A percentile compares a stretch with the other conserved stretches of the same genome.
Conservation (phyloP, 2,329 filamentous ascomycete genomes). For the Aspergillus proliferans region DNA sequence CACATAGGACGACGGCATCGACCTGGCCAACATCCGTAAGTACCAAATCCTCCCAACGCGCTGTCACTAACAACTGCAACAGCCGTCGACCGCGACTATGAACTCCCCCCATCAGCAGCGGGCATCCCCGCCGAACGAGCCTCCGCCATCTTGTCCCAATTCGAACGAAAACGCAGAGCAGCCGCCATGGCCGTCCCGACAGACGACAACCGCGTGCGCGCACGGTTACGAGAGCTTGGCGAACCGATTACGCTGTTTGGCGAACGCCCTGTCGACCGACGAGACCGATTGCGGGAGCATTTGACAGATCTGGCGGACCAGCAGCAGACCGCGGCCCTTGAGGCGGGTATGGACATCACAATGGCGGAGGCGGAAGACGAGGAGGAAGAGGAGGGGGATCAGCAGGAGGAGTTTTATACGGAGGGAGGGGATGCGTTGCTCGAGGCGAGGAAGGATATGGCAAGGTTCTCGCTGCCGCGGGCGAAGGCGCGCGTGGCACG, state of each 20-base stretch:
- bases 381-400: constrained; percentile 62
- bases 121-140: constrained; percentile 74
- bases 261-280: constrained; percentile 75
- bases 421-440: constrained; percentile 69
- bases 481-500: constrained; percentile 70
- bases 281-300: constrained; percentile 78
- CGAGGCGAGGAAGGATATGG: constrained; percentile 70
- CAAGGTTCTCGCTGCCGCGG: constrained; percentile 73
- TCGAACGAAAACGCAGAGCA: constrained; percentile 83
- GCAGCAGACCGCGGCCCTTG: constrained; percentile 39
- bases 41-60: constrained; percentile 12
- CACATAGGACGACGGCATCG: constrained; percentile 52
- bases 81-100: constrained; percentile 78
- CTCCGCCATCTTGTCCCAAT: constrained; percentile 77
- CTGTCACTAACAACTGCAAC: not conserved
- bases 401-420: constrained; percentile 94
- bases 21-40: constrained; percentile 59
- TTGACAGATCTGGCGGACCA: constrained; percentile 67
- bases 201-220: constrained; percentile 79
- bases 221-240: constrained; percentile 74
- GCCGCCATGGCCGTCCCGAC: constrained; percentile 89
- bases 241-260: constrained; percentile 93
- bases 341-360: constrained; percentile 50
- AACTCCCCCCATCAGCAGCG: constrained; percentile 58
- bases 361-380: constrained; percentile 39